phyloP scores from a whole-genome alignment of 768 basidiomycete genomes.

The Mrakia gelida region DNA sequence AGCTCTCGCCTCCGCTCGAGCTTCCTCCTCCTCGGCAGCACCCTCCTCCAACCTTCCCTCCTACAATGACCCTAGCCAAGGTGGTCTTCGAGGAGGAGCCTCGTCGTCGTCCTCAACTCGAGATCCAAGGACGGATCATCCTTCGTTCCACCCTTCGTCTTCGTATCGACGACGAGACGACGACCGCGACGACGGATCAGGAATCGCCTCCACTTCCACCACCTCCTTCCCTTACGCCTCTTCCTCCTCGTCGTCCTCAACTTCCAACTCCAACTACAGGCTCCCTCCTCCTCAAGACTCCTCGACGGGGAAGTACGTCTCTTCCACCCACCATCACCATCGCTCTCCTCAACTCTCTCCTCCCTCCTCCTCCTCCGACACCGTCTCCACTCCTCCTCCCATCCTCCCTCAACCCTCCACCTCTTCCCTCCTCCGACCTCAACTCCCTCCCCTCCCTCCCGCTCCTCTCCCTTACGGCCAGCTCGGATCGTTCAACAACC shows the following conservation, averaged over 20 bases:
- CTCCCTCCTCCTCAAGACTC: not conserved
- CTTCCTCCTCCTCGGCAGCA: not conserved
- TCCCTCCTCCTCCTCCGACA: not conserved
- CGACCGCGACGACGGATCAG: constrained; percentile 3
- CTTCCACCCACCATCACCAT: not conserved
- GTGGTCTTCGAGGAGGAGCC: constrained; percentile 1
- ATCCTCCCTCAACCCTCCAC: not conserved
- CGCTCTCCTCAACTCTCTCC: not conserved
- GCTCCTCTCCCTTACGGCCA: not conserved
- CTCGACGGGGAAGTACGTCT: not conserved
- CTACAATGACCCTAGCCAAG: not conserved
- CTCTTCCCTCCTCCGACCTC: constrained; percentile 3
- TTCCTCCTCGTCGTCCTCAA: not conserved
- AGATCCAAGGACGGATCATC: not conserved
- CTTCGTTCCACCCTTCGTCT: not conserved
- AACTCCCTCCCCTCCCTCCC: constrained; percentile 39
- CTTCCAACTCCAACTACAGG: not conserved
- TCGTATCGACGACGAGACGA: not conserved
- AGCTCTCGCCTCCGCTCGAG: not conserved
- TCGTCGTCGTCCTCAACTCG: not conserved
- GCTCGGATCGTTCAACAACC: not conserved
- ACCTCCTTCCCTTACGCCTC: not conserved
- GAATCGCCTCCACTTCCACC: not conserved
- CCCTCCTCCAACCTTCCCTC: not conserved
- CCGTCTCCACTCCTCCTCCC: not conserved